These are phyloP conservation scores for Karstenula rhodostoma DNA, from an alignment of 2,329 filamentous ascomycete genomes.

Conservation along the genomic window DNA sequence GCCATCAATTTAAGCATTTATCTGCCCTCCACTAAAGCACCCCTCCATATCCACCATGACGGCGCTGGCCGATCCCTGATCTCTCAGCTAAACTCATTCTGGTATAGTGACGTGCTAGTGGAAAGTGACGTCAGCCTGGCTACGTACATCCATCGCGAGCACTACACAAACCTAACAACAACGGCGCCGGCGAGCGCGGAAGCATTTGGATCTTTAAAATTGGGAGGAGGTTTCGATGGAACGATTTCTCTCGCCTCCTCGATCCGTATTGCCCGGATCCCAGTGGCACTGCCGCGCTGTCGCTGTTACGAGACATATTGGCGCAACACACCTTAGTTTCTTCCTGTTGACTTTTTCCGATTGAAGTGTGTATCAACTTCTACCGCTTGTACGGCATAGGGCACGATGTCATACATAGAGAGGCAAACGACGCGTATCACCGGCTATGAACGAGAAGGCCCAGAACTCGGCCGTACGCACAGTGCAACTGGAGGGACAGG, in stretches of 20 bases:
- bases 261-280: not conserved
- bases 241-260: not conserved
- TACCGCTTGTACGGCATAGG: not conserved
- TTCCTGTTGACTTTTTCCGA: not conserved
- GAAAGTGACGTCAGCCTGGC: constrained; percentile 7
- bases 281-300: constrained; percentile 1
- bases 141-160: not conserved
- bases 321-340: not conserved
- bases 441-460: constrained; percentile 24
- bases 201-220: not conserved
- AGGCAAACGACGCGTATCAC: constrained; percentile 41
- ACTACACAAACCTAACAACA: constrained; percentile 8
- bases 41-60: not conserved
- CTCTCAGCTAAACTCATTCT: not conserved
- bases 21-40: not conserved
- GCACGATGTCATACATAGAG: constrained; percentile 35
- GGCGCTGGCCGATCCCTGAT: constrained; percentile 1
- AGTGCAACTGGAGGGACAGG: constrained; percentile 29
- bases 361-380: not conserved
- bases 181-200: constrained; percentile 10
- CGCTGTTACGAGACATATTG: not conserved
- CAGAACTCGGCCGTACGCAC: constrained; percentile 26
- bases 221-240: not conserved
- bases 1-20: not conserved
- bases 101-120: not conserved